Evolutionary conservation across 2,329 filamentous ascomycete species (phyloP), one percentile per base, ranked within the genome.

Genomic region (Fusarium guadeloupense): DNA sequence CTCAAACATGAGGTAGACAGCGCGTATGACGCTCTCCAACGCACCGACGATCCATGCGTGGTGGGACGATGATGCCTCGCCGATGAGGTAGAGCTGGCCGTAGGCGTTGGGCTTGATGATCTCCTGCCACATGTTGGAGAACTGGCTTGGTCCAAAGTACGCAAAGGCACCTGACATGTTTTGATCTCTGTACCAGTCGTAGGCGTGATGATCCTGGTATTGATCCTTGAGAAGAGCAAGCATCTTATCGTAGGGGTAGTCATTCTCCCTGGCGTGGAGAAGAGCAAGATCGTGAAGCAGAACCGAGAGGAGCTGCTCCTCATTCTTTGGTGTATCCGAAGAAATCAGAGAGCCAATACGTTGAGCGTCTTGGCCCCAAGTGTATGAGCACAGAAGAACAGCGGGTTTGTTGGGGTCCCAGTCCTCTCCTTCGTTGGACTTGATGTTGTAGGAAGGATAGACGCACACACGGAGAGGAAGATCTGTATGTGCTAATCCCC

Each of bases 381-480:
- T 67, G 40, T 67, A 69, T 0, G 63, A 67, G 8, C 63, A 67
- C 0, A 69, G n/a, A 8, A 69, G 61, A 3, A 69, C 66, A 0
- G 55, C 41, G 4, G 64, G 44, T 17, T 65, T 54, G 0, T 56
- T 12, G 0, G 56, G n/a, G 2, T 58, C 34, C 45, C 46, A 67
- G 0, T 43, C 20, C 2, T 39, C 5, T 9, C 55, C 51, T 21
- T 56, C 35, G 1, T 38, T 33, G 2, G 17, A 25, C 9, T 55
- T 5, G 1, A 65, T 67, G 35, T 69, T 69, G 23, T 74, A 74
- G 0, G 73, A 75, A 1, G 72, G 73, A 30, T 75, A 75, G 1
- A 75, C 72, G 2, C 67, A 72, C 19, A 70, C 68, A 0, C 72
- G 69, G 9, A 75, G 67, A 0, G 72, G 72, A 1, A 75, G 62